phyloP scores from a whole-genome alignment of 2,329 filamentous ascomycete species.

The Alternaria brassicae region DNA sequence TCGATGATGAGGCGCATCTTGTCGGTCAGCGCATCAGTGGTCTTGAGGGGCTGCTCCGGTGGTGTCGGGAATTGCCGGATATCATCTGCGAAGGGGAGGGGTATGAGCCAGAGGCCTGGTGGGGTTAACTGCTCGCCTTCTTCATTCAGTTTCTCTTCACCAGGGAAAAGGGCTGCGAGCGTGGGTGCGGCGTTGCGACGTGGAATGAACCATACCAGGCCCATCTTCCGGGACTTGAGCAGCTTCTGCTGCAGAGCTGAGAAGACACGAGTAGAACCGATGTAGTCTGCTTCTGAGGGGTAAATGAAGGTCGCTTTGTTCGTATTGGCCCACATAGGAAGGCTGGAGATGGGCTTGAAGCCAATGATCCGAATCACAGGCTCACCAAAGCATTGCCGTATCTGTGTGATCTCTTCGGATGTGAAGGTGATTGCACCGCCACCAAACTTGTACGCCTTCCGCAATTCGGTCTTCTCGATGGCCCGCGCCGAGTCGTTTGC shows the following conservation, averaged over 20 bases:
- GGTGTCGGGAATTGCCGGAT: constrained; percentile 75
- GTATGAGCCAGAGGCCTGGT: constrained; percentile 86
- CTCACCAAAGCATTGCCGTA: constrained; percentile 78
- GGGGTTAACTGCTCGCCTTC: constrained; percentile 75
- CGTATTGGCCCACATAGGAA: constrained; percentile 84
- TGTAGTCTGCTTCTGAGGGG: constrained; percentile 85
- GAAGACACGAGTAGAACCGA: constrained; percentile 93
- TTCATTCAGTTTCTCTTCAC: constrained; percentile 68
- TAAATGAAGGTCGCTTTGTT: constrained; percentile 93
- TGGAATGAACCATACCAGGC: constrained; percentile 86
- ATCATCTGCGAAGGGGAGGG: constrained; percentile 89
- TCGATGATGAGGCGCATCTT: constrained; percentile 83
- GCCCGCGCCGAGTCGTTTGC: constrained; percentile 78
- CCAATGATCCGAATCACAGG: constrained; percentile 88
- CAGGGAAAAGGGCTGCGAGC: constrained; percentile 82
- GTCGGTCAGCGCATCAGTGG: constrained; percentile 75
- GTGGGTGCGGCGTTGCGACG: constrained; percentile 80
- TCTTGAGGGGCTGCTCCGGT: constrained; percentile 52
- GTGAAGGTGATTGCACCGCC: constrained; percentile 88
- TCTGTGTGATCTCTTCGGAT: constrained; percentile 77
- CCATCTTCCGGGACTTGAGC: constrained; percentile 78
- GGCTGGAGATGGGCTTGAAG: constrained; percentile 80
- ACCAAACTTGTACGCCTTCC: constrained; percentile 95
- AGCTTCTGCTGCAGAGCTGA: constrained; percentile 90
- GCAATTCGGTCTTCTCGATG: constrained; percentile 81